phyloP scores from a whole-genome alignment of 2,329 filamentous ascomycete species.

The Tolypocladium endophyticum region DNA sequence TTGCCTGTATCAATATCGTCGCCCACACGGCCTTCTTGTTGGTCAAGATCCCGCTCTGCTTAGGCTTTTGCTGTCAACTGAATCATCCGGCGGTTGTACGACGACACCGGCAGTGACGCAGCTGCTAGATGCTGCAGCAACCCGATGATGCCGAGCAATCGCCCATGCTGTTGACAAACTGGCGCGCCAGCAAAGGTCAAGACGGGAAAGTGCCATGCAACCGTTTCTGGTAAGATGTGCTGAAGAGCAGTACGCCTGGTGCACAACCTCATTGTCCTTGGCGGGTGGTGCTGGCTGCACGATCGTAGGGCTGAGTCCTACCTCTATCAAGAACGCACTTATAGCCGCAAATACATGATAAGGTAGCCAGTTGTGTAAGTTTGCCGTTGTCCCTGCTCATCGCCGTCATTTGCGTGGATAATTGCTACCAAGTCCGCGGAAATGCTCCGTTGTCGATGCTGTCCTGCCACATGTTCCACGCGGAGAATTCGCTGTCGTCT shows the following conservation, averaged over 20 bases:
- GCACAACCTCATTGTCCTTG: background rate
- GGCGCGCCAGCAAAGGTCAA: background rate
- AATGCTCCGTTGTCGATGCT: background rate
- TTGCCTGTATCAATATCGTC: background rate
- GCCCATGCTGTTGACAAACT: background rate
- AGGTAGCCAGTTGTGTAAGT: background rate
- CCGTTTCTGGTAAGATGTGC: background rate
- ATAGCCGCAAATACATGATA: background rate
- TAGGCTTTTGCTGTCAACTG: background rate
- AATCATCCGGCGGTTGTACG: background rate
- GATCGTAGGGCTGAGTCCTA: background rate
- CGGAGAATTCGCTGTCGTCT: background rate
- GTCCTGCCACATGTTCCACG: background rate
- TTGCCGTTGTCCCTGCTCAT: background rate
- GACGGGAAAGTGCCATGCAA: background rate
- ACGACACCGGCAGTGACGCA: background rate
- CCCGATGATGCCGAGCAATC: background rate
- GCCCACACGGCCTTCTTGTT: background rate
- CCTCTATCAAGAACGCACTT: background rate
- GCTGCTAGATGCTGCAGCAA: background rate
- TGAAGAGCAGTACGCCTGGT: background rate
- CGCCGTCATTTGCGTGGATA: background rate
- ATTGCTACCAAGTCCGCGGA: background rate
- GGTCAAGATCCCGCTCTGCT: background rate
- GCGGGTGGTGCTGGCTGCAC: background rate